A percentile compares a stretch with the other conserved stretches of the same genome.
Conservation (phyloP, 2,329 filamentous ascomycete species). For the Raffaelea arxii region DNA sequence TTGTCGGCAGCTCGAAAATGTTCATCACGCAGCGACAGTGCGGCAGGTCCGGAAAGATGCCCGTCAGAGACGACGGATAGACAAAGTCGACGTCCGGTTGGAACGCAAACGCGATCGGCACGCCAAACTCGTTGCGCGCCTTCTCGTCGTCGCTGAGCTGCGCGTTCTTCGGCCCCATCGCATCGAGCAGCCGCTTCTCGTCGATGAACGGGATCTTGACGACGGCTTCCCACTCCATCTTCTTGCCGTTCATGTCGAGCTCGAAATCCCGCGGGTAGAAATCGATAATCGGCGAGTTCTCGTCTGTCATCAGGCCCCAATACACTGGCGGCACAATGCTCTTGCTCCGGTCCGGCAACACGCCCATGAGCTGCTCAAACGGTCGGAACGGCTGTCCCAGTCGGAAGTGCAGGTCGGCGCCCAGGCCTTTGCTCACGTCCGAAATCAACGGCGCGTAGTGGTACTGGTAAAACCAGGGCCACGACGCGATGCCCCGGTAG, state of each 20-base stretch:
- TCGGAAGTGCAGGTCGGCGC: conserved; percentile 81
- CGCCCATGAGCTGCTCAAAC: conserved; percentile 96
- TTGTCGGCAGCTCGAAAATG: conserved; percentile 85
- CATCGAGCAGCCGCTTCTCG: conserved; percentile 70
- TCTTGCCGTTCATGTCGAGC: conserved; percentile 98
- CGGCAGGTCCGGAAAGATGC: conserved; percentile 80
- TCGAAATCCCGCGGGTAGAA: conserved; percentile 97
- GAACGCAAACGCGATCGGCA: conserved; percentile 88
- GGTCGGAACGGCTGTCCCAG: conserved; percentile 92
- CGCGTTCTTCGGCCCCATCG: conserved; percentile 78
- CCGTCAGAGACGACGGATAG: conserved; percentile 80
- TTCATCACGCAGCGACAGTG: conserved; percentile 91
- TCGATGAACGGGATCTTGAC: conserved; percentile 99
- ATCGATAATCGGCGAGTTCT: conserved; percentile 87
- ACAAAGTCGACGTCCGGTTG: conserved; percentile 65
- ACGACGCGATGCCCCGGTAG: conserved; percentile 92
- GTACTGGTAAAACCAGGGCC: conserved; percentile 97
- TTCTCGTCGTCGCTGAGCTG: conserved; percentile 70
- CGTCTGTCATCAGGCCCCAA: conserved; percentile 85
- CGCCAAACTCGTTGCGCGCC: conserved; percentile 79
- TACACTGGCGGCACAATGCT: conserved; percentile 84
- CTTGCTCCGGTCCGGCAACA: conserved; percentile 94
- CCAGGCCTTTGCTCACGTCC: conserved; percentile 83
- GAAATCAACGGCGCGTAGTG: conserved; percentile 93
- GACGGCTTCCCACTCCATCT: conserved; percentile 99